Evolutionary conservation across 192 early-diverging fungal species (phyloP).

Genomic region (Funneliformis geosporum): DNA sequence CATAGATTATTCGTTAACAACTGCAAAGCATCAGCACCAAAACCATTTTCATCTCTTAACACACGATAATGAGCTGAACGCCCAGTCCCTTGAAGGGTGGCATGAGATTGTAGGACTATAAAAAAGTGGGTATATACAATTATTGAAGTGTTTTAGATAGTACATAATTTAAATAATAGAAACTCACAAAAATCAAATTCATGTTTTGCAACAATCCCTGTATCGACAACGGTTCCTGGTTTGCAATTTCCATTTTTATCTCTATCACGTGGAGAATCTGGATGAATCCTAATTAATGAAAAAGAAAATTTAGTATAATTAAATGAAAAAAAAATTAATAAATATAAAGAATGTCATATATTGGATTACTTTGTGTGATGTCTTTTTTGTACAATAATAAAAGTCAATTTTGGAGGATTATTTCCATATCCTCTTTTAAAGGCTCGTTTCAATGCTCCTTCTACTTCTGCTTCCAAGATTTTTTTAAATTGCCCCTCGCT

Average conservation of each 20-base stretch:
- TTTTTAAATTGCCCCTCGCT: conserved; percentile 69
- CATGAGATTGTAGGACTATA: conserved; percentile 59
- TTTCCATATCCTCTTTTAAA: neutral
- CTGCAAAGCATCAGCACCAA: neutral
- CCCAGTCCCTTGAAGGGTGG: conserved; percentile 90
- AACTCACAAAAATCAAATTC: conserved; percentile 6
- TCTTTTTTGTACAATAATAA: conserved; percentile 86
- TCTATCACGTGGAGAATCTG: conserved; percentile 51
- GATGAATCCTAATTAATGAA: conserved; percentile 59
- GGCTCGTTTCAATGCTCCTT: neutral
- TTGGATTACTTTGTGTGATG: conserved; percentile 70
- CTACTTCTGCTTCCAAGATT: neutral
- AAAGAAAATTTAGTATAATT: neutral
- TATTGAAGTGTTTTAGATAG: neutral
- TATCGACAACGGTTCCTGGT: conserved; percentile 51
- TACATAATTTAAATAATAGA: neutral
- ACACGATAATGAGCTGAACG: conserved; percentile 92
- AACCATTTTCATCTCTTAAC: conserved; percentile 83
- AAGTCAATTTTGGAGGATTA: conserved; percentile 72
- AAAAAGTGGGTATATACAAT: neutral
- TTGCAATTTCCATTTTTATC: conserved; percentile 72
- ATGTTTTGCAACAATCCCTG: neutral
- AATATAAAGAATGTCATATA: neutral
- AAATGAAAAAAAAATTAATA: neutral
- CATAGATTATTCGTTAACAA: neutral